Evolutionary conservation across 202 grass and related monocot species (phyloP).

Genomic region (Eragrostis tef): DNA sequence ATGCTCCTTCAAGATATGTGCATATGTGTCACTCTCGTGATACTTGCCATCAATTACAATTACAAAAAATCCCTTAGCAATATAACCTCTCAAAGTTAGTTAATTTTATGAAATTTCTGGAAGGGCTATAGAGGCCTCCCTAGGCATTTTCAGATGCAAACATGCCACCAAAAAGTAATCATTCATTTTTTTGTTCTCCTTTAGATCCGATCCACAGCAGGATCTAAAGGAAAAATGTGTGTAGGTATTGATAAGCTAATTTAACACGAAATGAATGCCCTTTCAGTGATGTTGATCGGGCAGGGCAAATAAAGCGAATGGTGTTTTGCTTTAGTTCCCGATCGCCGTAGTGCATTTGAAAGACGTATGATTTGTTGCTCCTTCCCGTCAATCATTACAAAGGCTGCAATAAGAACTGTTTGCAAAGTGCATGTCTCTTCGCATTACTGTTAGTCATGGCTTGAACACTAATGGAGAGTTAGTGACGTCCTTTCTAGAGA

Average conservation of each 20-base stretch:
- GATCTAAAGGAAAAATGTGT: constrained; percentile 13
- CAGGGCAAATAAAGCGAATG: constrained; percentile 5
- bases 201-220: not conserved
- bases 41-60: no score
- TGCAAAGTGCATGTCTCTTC: not conserved
- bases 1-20: no score
- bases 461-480: constrained; percentile 21
- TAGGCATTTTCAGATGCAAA: not conserved
- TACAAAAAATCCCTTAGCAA: no score
- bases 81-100: no score
- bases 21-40: no score
- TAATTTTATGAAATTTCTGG: no score
- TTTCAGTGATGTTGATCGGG: constrained; percentile 17
- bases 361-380: not conserved
- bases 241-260: constrained; percentile 26
- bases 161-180: not conserved
- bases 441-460: not conserved
- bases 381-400: not conserved
- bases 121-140: no score
- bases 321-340: not conserved
- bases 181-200: not conserved
- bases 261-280: constrained; percentile 11
- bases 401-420: not conserved
- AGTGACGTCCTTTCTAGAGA: constrained; percentile 43
- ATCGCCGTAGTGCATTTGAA: not conserved